Conservation (phyloP, 129 eudicot species). For the Ambrosia trifida region DNA sequence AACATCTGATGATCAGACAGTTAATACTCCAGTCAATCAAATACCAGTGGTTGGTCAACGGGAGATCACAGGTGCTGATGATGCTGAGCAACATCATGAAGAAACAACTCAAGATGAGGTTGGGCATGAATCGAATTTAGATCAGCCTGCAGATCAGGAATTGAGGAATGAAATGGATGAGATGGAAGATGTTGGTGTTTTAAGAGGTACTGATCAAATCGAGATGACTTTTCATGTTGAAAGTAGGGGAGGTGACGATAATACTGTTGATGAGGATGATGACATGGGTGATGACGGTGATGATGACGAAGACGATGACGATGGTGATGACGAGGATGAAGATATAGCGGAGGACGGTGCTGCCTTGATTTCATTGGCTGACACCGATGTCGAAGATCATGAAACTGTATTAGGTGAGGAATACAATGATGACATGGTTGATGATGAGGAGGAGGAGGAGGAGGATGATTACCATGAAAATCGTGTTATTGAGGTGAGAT, state of each 20-base stretch:
- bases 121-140: slow-evolving; percentile 39
- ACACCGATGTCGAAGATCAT: slow-evolving; percentile 90
- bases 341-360: slow-evolving; percentile 88
- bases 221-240: slow-evolving; percentile 86
- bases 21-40: slow-evolving; percentile 38
- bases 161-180: slow-evolving; percentile 69
- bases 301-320: too few relatives aligned
- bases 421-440: slow-evolving; percentile 92
- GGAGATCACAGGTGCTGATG: slow-evolving; percentile 37
- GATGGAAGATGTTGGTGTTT: slow-evolving; percentile 65
- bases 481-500: slow-evolving; percentile 89
- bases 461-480: slow-evolving; percentile 87
- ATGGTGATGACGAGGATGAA: slow-evolving; percentile 89
- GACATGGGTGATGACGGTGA: slow-evolving; percentile 96
- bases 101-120: slow-evolving; percentile 43
- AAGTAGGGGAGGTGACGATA: slow-evolving; percentile 61
- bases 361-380: slow-evolving; percentile 91
- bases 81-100: slow-evolving; percentile 44
- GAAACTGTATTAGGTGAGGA: slow-evolving; percentile 91
- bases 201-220: slow-evolving; percentile 56
- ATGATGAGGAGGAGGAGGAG: slow-evolving; percentile 93
- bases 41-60: slow-evolving; percentile 47
- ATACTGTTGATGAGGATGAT: slow-evolving; percentile 89
- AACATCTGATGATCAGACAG: slow-evolving; percentile 46
- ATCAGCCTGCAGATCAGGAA: slow-evolving; percentile 59